Evolutionary conservation across 1,139 yeast genomes (phyloP).

Genomic region (Yamadazyma conglobata): DNA sequence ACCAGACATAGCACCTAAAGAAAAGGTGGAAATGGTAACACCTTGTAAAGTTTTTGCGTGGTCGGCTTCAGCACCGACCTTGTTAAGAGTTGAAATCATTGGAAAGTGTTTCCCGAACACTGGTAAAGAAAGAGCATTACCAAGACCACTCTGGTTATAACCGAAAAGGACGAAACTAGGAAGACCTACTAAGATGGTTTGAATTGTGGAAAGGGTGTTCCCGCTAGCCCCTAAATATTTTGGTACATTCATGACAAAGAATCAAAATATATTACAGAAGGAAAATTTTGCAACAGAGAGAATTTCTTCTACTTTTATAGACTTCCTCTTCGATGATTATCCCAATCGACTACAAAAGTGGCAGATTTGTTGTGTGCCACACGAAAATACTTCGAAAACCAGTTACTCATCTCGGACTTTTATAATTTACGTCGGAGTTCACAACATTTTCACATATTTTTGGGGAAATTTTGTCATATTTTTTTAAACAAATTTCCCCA

Average conservation of each 20-base stretch:
- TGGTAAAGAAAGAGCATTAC: slow-evolving; percentile 22
- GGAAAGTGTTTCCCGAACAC: slow-evolving; percentile 8
- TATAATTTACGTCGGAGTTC: too few species aligned
- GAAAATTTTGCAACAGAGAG: too few species aligned
- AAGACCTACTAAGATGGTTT: slow-evolving; percentile 6
- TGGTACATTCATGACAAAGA: slow-evolving; percentile 1
- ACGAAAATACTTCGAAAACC: too few species aligned
- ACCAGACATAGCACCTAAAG: slow-evolving; percentile 8
- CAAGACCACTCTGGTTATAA: slow-evolving; percentile 55
- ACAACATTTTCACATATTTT: too few species aligned
- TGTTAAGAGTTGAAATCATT: slow-evolving; percentile 4
- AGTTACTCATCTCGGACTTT: too few species aligned
- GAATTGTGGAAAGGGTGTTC: slow-evolving; percentile 4
- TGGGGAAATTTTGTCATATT: too few species aligned
- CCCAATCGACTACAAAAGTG: too few species aligned
- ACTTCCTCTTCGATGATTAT: too few species aligned
- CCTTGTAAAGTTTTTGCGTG: slow-evolving; percentile 6
- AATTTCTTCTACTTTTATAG: too few species aligned
- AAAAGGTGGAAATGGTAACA: slow-evolving; percentile 6
- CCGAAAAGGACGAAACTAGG: slow-evolving; percentile 39
- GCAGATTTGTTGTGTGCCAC: too few species aligned
- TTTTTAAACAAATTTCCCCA: too few species aligned
- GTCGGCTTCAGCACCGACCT: slow-evolving; percentile 1
- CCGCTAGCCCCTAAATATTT: slow-evolving; percentile 4
- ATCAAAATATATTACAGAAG: too few species aligned